Percentiles rank a stretch among this genome's conserved stretches.
Conservation (phyloP, 2,329 filamentous ascomycete genomes). For the Monascus ruber region DNA sequence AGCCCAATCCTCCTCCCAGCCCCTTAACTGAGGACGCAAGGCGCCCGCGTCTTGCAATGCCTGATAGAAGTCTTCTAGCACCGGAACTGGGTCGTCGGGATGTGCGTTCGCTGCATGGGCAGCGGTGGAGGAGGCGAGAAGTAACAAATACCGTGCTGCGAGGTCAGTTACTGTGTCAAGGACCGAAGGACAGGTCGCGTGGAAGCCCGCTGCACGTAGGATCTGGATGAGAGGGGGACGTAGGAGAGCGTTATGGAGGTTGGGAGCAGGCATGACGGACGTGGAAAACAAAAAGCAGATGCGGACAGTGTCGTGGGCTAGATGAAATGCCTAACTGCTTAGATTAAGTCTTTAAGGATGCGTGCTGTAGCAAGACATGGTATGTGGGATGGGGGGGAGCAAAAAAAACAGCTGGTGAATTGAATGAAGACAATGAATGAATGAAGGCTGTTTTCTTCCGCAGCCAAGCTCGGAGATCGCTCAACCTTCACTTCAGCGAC, state of each 20-base stretch:
- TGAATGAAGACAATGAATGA: no score
- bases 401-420: no score
- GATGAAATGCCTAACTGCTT: no score
- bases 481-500: no score
- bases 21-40: slow-evolving; percentile 55
- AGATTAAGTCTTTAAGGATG: no score
- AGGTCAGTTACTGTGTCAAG: slow-evolving; percentile 83
- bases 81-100: slow-evolving; percentile 48
- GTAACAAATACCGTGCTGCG: slow-evolving; percentile 64
- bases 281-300: no score
- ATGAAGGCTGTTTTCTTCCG: no score
- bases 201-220: slow-evolving; percentile 81
- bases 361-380: no score
- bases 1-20: slow-evolving; percentile 56
- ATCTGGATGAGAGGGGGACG: slow-evolving; percentile 83
- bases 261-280: slow-evolving; percentile 32
- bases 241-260: slow-evolving; percentile 64
- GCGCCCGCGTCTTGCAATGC: slow-evolving; percentile 73
- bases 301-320: no score
- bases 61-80: slow-evolving; percentile 69
- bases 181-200: slow-evolving; percentile 67
- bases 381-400: no score
- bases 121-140: slow-evolving; percentile 63
- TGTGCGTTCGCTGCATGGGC: slow-evolving; percentile 60
- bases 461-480: no score